Conservation (phyloP, 495 filamentous ascomycete species). For the Xylaria venustula region DNA sequence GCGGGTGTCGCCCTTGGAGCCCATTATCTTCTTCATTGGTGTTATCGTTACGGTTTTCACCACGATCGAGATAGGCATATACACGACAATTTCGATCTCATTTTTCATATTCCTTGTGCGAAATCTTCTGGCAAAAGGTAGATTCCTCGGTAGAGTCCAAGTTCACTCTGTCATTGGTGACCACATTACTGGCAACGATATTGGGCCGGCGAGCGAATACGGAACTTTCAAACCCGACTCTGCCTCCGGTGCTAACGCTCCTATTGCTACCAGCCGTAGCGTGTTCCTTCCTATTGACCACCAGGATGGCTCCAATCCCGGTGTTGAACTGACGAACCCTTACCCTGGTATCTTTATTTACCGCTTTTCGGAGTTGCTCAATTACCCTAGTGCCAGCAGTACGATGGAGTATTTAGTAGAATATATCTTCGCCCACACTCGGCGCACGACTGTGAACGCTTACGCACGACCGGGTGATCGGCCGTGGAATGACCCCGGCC, state of each 20-base stretch:
- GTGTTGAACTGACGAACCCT: conserved; percentile 72
- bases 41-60: conserved; percentile 88
- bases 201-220: conserved; percentile 37
- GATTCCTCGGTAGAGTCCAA: conserved; percentile 85
- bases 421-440: conserved; percentile 73
- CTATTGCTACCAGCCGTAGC: no score
- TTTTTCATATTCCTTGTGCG: conserved; percentile 81
- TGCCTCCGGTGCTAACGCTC: conserved; percentile 26
- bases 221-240: conserved; percentile 47
- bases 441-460: conserved; percentile 67
- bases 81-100: conserved; percentile 75
- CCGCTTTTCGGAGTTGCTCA: conserved; percentile 93
- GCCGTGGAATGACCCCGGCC: conserved; percentile 94
- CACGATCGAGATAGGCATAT: conserved; percentile 89
- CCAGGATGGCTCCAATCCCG: conserved; percentile 86
- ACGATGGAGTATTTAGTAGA: conserved; percentile 79
- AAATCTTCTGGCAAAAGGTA: conserved; percentile 77
- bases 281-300: conserved; percentile 91
- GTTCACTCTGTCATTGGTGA: conserved; percentile 90
- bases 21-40: conserved; percentile 90
- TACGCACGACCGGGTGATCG: conserved; percentile 74
- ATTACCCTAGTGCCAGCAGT: conserved; percentile 92
- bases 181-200: conserved; percentile 63
- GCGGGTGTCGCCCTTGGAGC: conserved; percentile 86
- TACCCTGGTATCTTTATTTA: conserved; percentile 98